Conservation (phyloP, 2,329 filamentous ascomycete genomes). For the Fusarium robinianum region DNA sequence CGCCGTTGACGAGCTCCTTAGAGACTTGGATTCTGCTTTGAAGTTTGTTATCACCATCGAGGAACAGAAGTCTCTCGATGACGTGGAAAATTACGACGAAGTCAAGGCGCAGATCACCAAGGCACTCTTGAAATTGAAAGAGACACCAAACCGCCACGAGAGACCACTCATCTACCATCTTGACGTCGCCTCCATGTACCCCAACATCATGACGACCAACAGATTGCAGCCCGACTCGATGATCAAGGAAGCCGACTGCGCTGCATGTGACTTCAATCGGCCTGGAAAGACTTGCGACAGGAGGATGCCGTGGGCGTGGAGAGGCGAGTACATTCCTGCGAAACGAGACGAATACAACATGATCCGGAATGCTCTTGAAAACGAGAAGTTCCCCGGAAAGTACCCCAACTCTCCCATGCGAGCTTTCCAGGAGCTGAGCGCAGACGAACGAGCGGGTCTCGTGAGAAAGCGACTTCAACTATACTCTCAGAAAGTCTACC, state of each 20-base stretch:
- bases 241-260: constrained; percentile 94
- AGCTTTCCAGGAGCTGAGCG: constrained; percentile 77
- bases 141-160: constrained; percentile 83
- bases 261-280: constrained; percentile 96
- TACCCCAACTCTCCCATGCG: constrained; percentile 70
- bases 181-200: constrained; percentile 99
- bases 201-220: constrained; percentile 99
- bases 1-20: constrained; percentile 86
- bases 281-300: constrained; percentile 97
- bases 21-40: constrained; percentile 85
- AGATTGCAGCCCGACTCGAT: constrained; percentile 98
- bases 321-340: constrained; percentile 94
- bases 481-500: constrained; percentile 98
- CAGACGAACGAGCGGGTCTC: constrained; percentile 80
- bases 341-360: constrained; percentile 99
- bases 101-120: constrained; percentile 81
- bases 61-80: constrained; percentile 79
- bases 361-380: constrained; percentile 89
- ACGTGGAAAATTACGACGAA: constrained; percentile 80
- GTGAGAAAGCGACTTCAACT: constrained; percentile 86
- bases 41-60: constrained; percentile 85
- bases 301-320: constrained; percentile 94
- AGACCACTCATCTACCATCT: constrained; percentile 94
- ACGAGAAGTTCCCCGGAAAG: constrained; percentile 87
- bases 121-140: constrained; percentile 72